Evolutionary conservation across 805 yeast genomes (phyloP), one percentile per base, ranked within the genome.

Genomic region (Suhomyces tanzawaensis): DNA sequence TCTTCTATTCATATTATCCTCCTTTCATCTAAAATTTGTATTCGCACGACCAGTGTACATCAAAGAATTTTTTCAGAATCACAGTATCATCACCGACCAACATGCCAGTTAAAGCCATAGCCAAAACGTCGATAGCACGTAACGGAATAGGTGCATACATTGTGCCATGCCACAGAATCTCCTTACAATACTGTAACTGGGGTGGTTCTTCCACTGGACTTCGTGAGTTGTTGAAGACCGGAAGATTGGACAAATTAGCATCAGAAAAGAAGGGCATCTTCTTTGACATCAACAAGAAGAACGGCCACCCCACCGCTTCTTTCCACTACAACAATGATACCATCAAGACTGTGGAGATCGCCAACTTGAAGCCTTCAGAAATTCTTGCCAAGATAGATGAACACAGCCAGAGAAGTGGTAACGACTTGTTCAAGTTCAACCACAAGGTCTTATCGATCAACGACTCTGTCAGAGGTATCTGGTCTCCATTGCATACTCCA

Each of bases 181-280:
- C 82, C 1, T 60, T 93, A 32, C 83, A 85, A 44, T 93, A 82
- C 66, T 89, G 96, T 68, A 89, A 93, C 71, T 84, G 95, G 82
- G 98, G 97, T 29, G 98, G 97, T 16, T 84, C 95, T 2, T 90
- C 98, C 1, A 72, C 72, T 36, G 97, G 97, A 3, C 76, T 89
- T 66, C 71, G 89, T 56, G 81, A 83, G 39, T 79, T 84, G 42
- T 64, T 93, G 38, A 51, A 51, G 29, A 67, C 72, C 29, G 71
- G 71, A 58, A 36, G 71, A 76, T 51, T 71, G 77, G 65, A 74
- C 36, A 45, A 65, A 7, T 63, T 86, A 41, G 93, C 96, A 3
- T 47, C 58, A 15, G 51, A 66, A 32, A 72, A 86, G 55, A 81
- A 86, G 28, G 73, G 76, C 44, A 77, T 89, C 33, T 83, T 84